These are phyloP conservation scores for Aspergillus glaucus DNA, from an alignment of 2,329 filamentous ascomycete species.

Conservation along the genomic window DNA sequence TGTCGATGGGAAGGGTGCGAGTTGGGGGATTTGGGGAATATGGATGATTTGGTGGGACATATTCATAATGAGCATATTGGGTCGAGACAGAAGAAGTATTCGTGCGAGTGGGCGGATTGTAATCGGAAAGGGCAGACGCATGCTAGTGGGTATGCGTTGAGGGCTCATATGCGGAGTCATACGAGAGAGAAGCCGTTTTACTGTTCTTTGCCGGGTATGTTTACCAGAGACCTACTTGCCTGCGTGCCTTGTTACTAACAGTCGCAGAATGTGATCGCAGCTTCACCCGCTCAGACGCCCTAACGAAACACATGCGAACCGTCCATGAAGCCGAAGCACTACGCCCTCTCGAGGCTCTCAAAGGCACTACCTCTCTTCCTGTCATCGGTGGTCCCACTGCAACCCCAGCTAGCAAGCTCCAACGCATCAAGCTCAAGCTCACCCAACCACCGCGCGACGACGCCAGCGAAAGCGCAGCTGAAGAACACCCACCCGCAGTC, in stretches of 20 bases:
- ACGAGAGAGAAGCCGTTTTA: slow-evolving; percentile 98
- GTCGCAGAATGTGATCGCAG: slow-evolving; percentile 84
- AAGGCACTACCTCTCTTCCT: slow-evolving; percentile 22
- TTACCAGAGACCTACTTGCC: background rate
- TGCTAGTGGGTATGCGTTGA: slow-evolving; percentile 89
- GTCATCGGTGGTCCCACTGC: slow-evolving; percentile 20
- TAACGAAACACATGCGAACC: slow-evolving; percentile 97
- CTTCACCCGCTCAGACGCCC: slow-evolving; percentile 89
- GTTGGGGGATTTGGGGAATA: slow-evolving; percentile 66
- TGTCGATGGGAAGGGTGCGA: slow-evolving; percentile 74
- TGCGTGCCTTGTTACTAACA: background rate
- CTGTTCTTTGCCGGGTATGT: slow-evolving; percentile 81
- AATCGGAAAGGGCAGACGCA: slow-evolving; percentile 81
- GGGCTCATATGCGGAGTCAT: slow-evolving; percentile 96
- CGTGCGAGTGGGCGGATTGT: slow-evolving; percentile 96
- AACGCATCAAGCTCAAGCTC: slow-evolving; percentile 39
- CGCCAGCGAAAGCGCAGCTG: slow-evolving; percentile 19
- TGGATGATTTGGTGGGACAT: slow-evolving; percentile 75
- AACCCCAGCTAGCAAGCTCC: slow-evolving; percentile 28
- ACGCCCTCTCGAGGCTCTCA: slow-evolving; percentile 54
- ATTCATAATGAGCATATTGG: slow-evolving; percentile 93
- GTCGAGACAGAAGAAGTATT: slow-evolving; percentile 88
- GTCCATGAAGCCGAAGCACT: slow-evolving; percentile 95
- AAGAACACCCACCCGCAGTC: slow-evolving; percentile 12
- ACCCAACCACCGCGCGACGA: slow-evolving; percentile 30